Evolutionary conservation across 1,284 basidiomycete species (phyloP).

Genomic region (Malassezia psittaci): DNA sequence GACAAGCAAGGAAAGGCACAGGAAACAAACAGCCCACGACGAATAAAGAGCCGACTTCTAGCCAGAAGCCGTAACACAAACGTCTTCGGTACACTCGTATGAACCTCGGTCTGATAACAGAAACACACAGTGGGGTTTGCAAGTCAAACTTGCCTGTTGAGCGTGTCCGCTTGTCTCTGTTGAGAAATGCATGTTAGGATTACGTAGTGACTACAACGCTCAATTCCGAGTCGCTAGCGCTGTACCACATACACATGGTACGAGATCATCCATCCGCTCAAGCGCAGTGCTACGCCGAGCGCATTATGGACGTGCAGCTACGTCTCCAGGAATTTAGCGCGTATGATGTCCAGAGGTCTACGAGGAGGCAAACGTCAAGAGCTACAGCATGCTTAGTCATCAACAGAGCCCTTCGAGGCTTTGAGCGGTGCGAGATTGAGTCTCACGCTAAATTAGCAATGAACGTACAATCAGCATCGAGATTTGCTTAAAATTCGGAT

Average conservation of each 20-base stretch:
- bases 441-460: neutral
- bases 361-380: neutral
- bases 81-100: constrained; percentile 5
- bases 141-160: constrained; percentile 16
- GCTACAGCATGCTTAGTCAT: neutral
- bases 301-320: neutral
- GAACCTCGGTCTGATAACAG: neutral
- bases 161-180: neutral
- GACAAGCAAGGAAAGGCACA: constrained; percentile 18
- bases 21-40: constrained; percentile 6
- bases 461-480: neutral
- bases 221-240: constrained; percentile 2
- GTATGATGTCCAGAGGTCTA: constrained; percentile 2
- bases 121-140: neutral
- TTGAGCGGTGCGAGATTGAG: neutral
- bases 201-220: constrained; percentile 12
- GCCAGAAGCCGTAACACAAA: neutral
- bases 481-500: neutral
- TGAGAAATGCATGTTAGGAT: constrained; percentile 11
- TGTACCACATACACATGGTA: neutral
- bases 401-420: neutral
- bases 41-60: too few relatives aligned
- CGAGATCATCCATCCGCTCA: too few relatives aligned
- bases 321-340: constrained; percentile 7
- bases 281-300: neutral